Base-by-base conservation (phyloP, 257 asterid species). In the Solanum megistacrolobum region DNA sequence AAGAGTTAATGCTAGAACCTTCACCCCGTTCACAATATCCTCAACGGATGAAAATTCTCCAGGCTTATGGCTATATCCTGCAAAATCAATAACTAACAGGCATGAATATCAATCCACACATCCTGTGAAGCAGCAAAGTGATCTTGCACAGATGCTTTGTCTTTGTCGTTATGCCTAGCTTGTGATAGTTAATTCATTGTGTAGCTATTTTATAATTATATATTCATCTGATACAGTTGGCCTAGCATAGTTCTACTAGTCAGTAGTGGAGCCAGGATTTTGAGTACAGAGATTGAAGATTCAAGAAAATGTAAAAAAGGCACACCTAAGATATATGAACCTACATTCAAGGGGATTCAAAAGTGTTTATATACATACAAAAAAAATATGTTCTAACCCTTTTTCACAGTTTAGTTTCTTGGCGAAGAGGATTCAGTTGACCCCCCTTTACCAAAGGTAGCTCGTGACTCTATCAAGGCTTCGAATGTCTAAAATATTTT, bases 21-120 rank as follows among this genome's bases (percentile, higher is more conserved):
- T 90, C 39, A 97, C 96, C 66, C 99, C 98, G 46, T 95, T 94
- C 4, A 92, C 94, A 9, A 95, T 87, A 81, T 93, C 96, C 23
- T 89, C 87, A 10, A 90, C 73, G 2, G 93, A 91, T 5, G 98
- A 86, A 84, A 87, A 95, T 88, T 95, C 98, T 87, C 93, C 98
- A 12, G 98, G 98, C 90, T 95, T 96, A 83, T 96, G 98, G 91
- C 96, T 96, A 85, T 90, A 93, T 85, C 93, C 94, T 92, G 93
- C 87, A 68, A 41, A 46, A 62, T 35, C 69, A 39, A 76, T 12
- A 76, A n/a, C 32, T 25, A 36, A 85, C 38, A 71, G 23, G 21
- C 68, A 43, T 71, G 73, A 31, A 69, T 43, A 86, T 69, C 62
- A 78, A 78, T 7, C 34, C 58, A n/a, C 29, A 36, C 60, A 41